Evolutionary conservation across 257 asterid species (phyloP).

Genomic region (Nyctanthes arbortristis): DNA sequence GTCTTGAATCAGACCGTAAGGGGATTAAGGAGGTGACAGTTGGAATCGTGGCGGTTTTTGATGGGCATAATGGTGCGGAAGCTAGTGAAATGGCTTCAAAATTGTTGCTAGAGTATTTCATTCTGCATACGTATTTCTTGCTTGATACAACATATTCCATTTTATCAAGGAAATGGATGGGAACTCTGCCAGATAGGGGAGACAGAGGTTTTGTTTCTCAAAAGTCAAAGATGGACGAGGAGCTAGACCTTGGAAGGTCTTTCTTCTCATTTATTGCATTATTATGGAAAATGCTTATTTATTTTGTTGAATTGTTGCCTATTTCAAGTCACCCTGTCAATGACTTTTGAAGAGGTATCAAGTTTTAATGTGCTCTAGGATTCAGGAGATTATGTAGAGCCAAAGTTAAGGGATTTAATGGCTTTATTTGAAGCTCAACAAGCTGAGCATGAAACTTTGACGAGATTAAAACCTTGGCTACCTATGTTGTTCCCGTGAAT

Average conservation of each 20-base stretch:
- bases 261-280: slow-evolving; percentile 9
- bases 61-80: slow-evolving; percentile 95
- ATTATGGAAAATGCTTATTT: slow-evolving; percentile 13
- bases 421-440: neutral
- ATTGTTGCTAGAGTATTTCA: slow-evolving; percentile 73
- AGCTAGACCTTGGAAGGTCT: slow-evolving; percentile 72
- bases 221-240: slow-evolving; percentile 53
- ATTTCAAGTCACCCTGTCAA: neutral
- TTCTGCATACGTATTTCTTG: slow-evolving; percentile 84
- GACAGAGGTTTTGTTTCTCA: slow-evolving; percentile 37
- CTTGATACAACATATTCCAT: slow-evolving; percentile 74
- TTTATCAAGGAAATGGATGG: slow-evolving; percentile 54
- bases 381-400: neutral
- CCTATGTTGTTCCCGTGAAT: neutral
- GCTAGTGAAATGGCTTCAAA: slow-evolving; percentile 96
- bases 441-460: neutral
- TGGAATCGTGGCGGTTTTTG: slow-evolving; percentile 88
- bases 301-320: no score
- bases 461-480: neutral
- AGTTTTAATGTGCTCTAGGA: neutral
- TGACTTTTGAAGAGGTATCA: neutral
- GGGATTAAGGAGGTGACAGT: slow-evolving; percentile 74
- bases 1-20: slow-evolving; percentile 46
- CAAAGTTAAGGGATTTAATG: neutral
- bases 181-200: slow-evolving; percentile 54